phyloP scores from a whole-genome alignment of 1,284 basidiomycete species.

The Rhodotorula sp. region DNA sequence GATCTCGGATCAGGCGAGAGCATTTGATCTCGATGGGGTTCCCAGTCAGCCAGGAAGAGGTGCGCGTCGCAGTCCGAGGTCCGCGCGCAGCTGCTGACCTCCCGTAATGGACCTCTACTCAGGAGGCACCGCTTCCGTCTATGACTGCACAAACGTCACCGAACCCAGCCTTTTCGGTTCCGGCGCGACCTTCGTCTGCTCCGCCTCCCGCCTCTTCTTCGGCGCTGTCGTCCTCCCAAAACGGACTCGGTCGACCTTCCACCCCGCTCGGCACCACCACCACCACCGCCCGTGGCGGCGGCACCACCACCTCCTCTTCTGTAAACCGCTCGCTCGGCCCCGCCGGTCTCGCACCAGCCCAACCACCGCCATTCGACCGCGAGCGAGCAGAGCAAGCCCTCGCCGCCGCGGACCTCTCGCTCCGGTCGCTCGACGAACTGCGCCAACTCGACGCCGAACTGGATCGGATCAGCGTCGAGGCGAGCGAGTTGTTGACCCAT shows the following conservation, averaged over 20 bases:
- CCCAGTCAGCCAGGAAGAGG: slow-evolving; percentile 88
- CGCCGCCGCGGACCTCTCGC: slow-evolving; percentile 28
- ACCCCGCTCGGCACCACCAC: neutral
- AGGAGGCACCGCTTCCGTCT: neutral
- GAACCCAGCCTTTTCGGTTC: slow-evolving; percentile 4
- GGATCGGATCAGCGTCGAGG: slow-evolving; percentile 34
- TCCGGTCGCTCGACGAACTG: slow-evolving; percentile 21
- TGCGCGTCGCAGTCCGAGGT: slow-evolving; percentile 47
- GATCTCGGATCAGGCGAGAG: slow-evolving; percentile 79
- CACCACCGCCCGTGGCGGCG: slow-evolving; percentile 2
- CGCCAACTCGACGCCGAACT: slow-evolving; percentile 16
- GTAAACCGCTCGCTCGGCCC: neutral
- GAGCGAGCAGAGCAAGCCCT: slow-evolving; percentile 21
- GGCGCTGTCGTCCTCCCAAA: neutral
- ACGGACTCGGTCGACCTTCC: slow-evolving; percentile 10
- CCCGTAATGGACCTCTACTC: neutral
- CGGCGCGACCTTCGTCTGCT: slow-evolving; percentile 14
- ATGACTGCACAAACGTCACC: neutral
- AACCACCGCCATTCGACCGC: slow-evolving; percentile 24
- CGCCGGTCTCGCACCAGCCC: neutral
- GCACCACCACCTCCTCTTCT: neutral
- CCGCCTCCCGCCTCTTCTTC: slow-evolving; percentile 14
- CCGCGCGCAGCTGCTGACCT: no score
- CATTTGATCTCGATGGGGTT: slow-evolving; percentile 85
- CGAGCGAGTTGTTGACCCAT: slow-evolving; percentile 37